phyloP scores from a whole-genome alignment of 345 rosid genomes.

The Balakata baccata region DNA sequence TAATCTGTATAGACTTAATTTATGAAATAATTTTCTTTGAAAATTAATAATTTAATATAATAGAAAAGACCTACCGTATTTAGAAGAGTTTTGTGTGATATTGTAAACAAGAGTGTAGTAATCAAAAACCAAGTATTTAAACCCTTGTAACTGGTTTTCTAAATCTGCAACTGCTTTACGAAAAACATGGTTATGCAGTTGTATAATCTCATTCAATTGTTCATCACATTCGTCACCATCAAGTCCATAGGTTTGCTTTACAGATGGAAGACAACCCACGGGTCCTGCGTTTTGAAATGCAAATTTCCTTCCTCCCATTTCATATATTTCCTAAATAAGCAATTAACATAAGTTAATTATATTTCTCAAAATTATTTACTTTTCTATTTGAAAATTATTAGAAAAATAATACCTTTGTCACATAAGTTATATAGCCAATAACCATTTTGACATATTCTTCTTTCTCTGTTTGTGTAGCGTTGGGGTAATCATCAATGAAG shows the following conservation, averaged over 20 bases:
- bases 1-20: no score
- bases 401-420: neutral
- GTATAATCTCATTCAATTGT: neutral
- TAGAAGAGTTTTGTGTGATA: slow-evolving; percentile 4
- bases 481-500: neutral
- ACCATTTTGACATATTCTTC: slow-evolving; percentile 7
- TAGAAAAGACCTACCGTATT: slow-evolving; percentile 14
- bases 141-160: neutral
- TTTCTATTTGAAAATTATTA: neutral
- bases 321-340: slow-evolving; percentile 11
- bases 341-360: no score
- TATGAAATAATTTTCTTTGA: no score
- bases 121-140: slow-evolving; percentile 9
- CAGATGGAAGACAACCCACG: neutral
- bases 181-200: neutral
- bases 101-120: neutral
- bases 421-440: slow-evolving; percentile 10
- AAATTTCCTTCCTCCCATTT: slow-evolving; percentile 17
- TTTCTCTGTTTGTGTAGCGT: neutral
- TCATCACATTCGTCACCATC: neutral
- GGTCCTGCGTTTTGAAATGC: slow-evolving; percentile 22
- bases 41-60: no score
- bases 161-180: neutral
- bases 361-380: no score
- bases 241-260: neutral